Evolutionary conservation across 2,329 filamentous ascomycete species (phyloP).

Genomic region (Clonostachys byssicola): DNA sequence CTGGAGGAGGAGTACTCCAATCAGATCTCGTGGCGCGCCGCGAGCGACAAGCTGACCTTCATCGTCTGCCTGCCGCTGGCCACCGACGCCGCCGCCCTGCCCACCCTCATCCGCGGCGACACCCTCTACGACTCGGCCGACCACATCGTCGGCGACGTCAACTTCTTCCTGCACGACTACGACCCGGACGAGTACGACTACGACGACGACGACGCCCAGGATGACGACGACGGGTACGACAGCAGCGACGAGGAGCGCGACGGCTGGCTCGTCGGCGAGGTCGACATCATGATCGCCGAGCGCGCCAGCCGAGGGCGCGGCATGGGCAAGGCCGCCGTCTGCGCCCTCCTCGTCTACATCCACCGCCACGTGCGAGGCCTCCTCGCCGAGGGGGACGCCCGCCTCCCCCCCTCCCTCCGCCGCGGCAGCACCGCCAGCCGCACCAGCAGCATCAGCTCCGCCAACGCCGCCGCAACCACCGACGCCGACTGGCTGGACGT

Average conservation of each 20-base stretch:
- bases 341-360: conserved; percentile 69
- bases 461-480: neutral
- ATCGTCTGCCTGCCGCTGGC: conserved; percentile 63
- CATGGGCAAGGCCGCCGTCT: conserved; percentile 60
- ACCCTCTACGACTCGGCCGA: conserved; percentile 45
- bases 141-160: conserved; percentile 70
- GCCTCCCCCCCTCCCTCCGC: no score
- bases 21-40: conserved; percentile 80
- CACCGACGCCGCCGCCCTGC: neutral
- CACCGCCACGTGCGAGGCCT: conserved; percentile 46
- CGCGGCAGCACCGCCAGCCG: neutral
- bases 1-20: conserved; percentile 84
- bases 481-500: conserved; percentile 8
- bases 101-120: conserved; percentile 13
- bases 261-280: conserved; percentile 56
- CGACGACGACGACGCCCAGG: conserved; percentile 26
- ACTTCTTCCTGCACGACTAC: conserved; percentile 69
- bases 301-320: conserved; percentile 54
- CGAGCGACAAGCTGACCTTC: conserved; percentile 87
- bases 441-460: conserved; percentile 4
- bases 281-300: conserved; percentile 83
- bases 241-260: conserved; percentile 22
- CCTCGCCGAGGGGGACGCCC: conserved; percentile 28
- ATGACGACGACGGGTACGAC: conserved; percentile 18
- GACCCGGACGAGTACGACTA: conserved; percentile 52